phyloP scores from a whole-genome alignment of 352 stramenopile species.

The Pythium utonaiense region DNA sequence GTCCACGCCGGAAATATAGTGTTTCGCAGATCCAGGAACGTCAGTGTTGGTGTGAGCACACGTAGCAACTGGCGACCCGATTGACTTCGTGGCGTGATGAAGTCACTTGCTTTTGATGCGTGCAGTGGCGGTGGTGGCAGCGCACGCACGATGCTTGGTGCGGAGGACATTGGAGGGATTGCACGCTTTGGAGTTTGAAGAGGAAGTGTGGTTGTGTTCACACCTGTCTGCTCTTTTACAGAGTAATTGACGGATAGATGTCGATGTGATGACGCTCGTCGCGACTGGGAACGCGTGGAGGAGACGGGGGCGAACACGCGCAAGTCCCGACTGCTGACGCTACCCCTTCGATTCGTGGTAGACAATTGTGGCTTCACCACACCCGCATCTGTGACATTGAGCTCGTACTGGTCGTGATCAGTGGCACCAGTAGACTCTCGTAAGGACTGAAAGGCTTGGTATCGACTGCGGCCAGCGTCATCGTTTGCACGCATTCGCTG shows the following conservation, averaged over 20 bases:
- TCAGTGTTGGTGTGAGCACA: constrained; percentile 12
- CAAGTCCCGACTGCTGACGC: background rate
- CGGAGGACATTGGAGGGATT: too few relatives aligned
- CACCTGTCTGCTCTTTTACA: background rate
- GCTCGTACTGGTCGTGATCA: constrained; percentile 1
- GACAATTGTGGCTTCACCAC: background rate
- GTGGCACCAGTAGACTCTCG: background rate
- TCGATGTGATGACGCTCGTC: background rate
- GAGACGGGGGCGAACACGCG: constrained; percentile 7
- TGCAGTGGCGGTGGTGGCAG: too few relatives aligned
- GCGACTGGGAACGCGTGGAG: constrained; percentile 1
- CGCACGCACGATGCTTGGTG: too few relatives aligned
- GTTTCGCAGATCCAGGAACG: constrained; percentile 13
- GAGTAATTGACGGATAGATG: too few relatives aligned
- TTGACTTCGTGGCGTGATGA: background rate
- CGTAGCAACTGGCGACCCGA: background rate
- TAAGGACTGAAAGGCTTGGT: constrained; percentile 9
- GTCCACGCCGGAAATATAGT: background rate
- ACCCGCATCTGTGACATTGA: background rate
- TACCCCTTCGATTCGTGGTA: background rate
- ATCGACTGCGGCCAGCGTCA: background rate
- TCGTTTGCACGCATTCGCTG: constrained; percentile 11
- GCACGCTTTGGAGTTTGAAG: too few relatives aligned
- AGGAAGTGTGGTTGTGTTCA: too few relatives aligned
- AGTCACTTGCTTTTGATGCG: too few relatives aligned